Conservation (phyloP, 352 stramenopile genomes). For the Pythium vanterpoolii region DNA sequence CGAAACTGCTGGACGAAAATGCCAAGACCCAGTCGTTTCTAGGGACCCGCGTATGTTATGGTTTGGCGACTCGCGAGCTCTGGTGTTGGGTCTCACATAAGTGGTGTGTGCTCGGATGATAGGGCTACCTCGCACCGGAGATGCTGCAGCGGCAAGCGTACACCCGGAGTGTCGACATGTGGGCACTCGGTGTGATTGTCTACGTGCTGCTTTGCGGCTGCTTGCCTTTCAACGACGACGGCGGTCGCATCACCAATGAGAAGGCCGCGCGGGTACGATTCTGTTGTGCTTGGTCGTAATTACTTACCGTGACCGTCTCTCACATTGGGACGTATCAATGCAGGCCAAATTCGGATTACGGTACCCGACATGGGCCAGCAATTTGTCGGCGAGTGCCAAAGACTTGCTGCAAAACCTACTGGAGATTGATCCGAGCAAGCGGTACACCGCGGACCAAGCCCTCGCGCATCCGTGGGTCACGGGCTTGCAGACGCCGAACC, state of each 20-base stretch:
- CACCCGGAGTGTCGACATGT: slow-evolving; percentile 96
- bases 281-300: slow-evolving; percentile 10
- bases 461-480: slow-evolving; percentile 86
- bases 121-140: slow-evolving; percentile 97
- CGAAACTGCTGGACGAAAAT: slow-evolving; percentile 90
- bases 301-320: too few relatives aligned
- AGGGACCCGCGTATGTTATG: slow-evolving; percentile 47
- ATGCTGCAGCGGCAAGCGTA: slow-evolving; percentile 98
- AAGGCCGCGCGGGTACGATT: slow-evolving; percentile 57
- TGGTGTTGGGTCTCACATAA: neutral
- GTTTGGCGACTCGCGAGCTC: neutral
- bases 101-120: neutral
- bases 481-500: slow-evolving; percentile 80
- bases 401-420: slow-evolving; percentile 81
- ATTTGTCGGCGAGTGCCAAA: slow-evolving; percentile 82
- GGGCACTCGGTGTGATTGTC: slow-evolving; percentile 97
- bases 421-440: slow-evolving; percentile 74
- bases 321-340: neutral
- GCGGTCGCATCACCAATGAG: slow-evolving; percentile 75
- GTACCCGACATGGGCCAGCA: slow-evolving; percentile 92
- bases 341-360: slow-evolving; percentile 92
- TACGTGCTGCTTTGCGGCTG: slow-evolving; percentile 97
- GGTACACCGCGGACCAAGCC: slow-evolving; percentile 80
- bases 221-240: slow-evolving; percentile 98
- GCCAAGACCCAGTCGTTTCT: slow-evolving; percentile 83